These are phyloP conservation scores for Cystobasidium slooffiae DNA, from an alignment of 1,284 basidiomycete genomes.

Conservation along the genomic window DNA sequence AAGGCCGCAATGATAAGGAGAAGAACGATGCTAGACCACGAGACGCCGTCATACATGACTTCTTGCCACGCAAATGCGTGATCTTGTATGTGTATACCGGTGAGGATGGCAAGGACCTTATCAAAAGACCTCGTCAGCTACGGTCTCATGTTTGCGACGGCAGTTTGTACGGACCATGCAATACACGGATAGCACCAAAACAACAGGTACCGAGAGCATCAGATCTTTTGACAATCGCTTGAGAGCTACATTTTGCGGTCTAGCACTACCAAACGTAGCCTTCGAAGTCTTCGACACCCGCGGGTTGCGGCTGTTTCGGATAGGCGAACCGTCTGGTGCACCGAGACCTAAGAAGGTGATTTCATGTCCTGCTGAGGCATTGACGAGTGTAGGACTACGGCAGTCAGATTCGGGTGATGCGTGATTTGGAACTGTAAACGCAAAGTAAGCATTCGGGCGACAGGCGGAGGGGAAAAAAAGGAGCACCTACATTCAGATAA, in stretches of 20 bases:
- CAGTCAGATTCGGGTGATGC: neutral
- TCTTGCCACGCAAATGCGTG: neutral
- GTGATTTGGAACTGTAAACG: neutral
- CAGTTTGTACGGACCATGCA: neutral
- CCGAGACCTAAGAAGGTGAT: slow-evolving; percentile 2
- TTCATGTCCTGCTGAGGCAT: neutral
- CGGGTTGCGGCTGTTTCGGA: neutral
- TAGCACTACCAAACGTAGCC: neutral
- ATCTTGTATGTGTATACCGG: slow-evolving; percentile 8
- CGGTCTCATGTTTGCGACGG: neutral
- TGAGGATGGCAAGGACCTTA: slow-evolving; percentile 5
- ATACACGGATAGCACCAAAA: neutral
- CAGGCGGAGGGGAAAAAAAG: too few species aligned
- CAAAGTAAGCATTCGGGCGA: neutral
- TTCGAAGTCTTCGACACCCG: neutral
- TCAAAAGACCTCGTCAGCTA: neutral
- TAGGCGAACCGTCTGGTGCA: neutral
- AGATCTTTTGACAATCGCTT: slow-evolving; percentile 5
- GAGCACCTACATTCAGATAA: neutral
- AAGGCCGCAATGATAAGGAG: neutral
- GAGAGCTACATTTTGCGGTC: neutral
- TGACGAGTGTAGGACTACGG: neutral
- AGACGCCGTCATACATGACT: neutral
- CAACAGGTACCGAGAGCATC: slow-evolving; percentile 3
- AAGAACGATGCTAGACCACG: neutral